phyloP scores from a whole-genome alignment of 441 rosid genomes.

The Daphne laureola region DNA sequence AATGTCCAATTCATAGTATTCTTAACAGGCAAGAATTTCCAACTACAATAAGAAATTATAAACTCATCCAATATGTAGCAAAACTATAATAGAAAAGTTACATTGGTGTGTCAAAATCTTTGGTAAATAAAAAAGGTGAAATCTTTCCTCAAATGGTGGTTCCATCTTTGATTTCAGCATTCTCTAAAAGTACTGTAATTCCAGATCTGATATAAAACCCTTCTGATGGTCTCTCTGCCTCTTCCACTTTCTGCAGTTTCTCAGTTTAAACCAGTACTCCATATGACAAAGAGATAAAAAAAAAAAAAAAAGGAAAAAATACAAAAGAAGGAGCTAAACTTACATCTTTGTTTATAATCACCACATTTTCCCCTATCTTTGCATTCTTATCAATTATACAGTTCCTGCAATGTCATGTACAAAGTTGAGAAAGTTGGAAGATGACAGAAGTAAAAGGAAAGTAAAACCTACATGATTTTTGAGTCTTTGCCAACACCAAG shows the following conservation, averaged over 20 bases:
- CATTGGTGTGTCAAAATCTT: neutral
- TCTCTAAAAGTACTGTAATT: conserved; percentile 44
- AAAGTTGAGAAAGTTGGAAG: conserved; percentile 1
- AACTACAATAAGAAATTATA: too few relatives aligned
- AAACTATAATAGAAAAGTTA: too few relatives aligned
- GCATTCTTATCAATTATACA: conserved; percentile 86
- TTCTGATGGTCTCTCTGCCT: conserved; percentile 51
- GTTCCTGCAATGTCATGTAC: conserved; percentile 29
- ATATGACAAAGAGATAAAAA: neutral
- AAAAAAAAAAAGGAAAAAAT: neutral
- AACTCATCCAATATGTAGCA: too few relatives aligned
- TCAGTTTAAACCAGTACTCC: neutral
- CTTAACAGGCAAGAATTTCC: too few relatives aligned
- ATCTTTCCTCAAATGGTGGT: conserved; percentile 28
- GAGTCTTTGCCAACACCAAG: conserved; percentile 61
- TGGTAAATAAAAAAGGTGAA: neutral
- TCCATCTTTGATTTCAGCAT: conserved; percentile 39
- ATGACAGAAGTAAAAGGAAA: too few relatives aligned
- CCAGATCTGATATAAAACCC: conserved; percentile 69
- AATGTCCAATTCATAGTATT: too few relatives aligned
- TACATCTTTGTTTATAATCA: conserved; percentile 63
- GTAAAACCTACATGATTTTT: conserved; percentile 44
- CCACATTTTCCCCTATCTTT: conserved; percentile 58
- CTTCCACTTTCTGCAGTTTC: conserved; percentile 40
- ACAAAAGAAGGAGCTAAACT: conserved; percentile 14